A percentile compares a stretch with the other conserved stretches of the same genome.
These are phyloP conservation scores for Pseudogymnoascus sp. DNA, from an alignment of 2,329 filamentous ascomycete species.

Conservation along the genomic window DNA sequence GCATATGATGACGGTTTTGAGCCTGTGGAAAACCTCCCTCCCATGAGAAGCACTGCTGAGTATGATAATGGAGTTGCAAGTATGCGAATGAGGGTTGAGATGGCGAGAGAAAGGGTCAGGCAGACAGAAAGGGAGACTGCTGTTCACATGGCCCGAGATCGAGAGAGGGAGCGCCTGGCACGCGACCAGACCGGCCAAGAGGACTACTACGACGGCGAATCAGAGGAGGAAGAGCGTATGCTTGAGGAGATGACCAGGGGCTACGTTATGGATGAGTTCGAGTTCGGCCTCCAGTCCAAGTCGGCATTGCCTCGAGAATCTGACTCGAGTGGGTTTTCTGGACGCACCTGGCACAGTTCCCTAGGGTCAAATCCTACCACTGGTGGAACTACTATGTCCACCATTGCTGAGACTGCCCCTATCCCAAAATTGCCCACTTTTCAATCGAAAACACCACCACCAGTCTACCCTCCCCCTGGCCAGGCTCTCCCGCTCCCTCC, in stretches of 20 bases:
- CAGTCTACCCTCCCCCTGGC: conserved; percentile 23
- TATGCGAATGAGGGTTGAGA: conserved; percentile 60
- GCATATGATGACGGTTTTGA: conserved; percentile 92
- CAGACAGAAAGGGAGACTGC: conserved; percentile 66
- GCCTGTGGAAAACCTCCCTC: conserved; percentile 44
- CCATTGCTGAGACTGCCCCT: conserved; percentile 54
- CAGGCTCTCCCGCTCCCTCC: conserved; percentile 35
- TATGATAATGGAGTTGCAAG: conserved; percentile 40
- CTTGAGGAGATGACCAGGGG: conserved; percentile 84
- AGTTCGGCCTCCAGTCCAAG: conserved; percentile 63
- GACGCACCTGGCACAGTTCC: conserved; percentile 75
- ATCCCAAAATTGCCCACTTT: conserved; percentile 25
- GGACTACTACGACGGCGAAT: conserved; percentile 58
- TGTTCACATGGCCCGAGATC: conserved; percentile 54
- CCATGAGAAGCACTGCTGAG: conserved; percentile 3
- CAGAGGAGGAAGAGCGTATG: conserved; percentile 65
- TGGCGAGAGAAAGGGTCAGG: conserved; percentile 69
- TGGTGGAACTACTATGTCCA: conserved; percentile 61
- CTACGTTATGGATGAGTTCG: conserved; percentile 76
- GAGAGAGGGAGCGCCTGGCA: conserved; percentile 44
- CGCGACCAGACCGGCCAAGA: conserved; percentile 36
- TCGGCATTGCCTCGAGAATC: conserved; percentile 69
- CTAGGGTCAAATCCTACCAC: conserved; percentile 66
- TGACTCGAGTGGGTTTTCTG: conserved; percentile 73
- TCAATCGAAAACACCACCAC: conserved; percentile 23